Evolutionary conservation across 345 rosid genomes (phyloP).

Genomic region (Arabis hirsuta): DNA sequence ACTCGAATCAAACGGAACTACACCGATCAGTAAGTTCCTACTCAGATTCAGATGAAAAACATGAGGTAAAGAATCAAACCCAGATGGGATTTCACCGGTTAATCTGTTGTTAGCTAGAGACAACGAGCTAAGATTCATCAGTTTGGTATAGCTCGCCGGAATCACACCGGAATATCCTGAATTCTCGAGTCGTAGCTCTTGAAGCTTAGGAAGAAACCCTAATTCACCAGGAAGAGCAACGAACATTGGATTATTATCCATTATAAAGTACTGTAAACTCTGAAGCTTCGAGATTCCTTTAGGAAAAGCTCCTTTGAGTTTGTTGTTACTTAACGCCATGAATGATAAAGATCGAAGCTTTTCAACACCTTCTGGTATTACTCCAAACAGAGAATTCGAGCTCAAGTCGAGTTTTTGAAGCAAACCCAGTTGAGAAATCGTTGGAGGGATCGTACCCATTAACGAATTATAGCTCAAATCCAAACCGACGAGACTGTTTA

Average conservation of each 20-base stretch:
- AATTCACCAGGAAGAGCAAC: conserved; percentile 64
- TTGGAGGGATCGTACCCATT: conserved; percentile 58
- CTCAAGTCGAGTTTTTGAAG: conserved; percentile 92
- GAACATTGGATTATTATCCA: conserved; percentile 87
- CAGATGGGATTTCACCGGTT: conserved; percentile 70
- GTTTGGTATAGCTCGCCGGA: conserved; percentile 58
- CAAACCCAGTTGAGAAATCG: conserved; percentile 64
- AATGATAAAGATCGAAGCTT: conserved; percentile 61
- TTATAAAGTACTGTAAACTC: conserved; percentile 74
- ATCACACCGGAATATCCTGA: conserved; percentile 74
- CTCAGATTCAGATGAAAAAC: conserved; percentile 82
- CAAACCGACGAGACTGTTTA: conserved; percentile 65
- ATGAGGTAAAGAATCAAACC: conserved; percentile 55
- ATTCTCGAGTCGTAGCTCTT: conserved; percentile 79
- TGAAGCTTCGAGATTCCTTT: conserved; percentile 60
- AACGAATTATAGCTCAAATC: conserved; percentile 81
- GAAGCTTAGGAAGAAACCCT: conserved; percentile 60
- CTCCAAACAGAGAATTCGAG: conserved; percentile 65
- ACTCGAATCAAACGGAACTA: conserved; percentile 72
- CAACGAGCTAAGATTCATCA: conserved; percentile 71
- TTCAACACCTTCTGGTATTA: conserved; percentile 60
- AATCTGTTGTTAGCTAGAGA: conserved; percentile 80
- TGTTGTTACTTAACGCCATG: conserved; percentile 79
- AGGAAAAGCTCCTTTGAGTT: conserved; percentile 63
- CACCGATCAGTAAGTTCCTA: conserved; percentile 66